Conservation (phyloP, 768 basidiomycete genomes). For the Daedaleopsis nitida region DNA sequence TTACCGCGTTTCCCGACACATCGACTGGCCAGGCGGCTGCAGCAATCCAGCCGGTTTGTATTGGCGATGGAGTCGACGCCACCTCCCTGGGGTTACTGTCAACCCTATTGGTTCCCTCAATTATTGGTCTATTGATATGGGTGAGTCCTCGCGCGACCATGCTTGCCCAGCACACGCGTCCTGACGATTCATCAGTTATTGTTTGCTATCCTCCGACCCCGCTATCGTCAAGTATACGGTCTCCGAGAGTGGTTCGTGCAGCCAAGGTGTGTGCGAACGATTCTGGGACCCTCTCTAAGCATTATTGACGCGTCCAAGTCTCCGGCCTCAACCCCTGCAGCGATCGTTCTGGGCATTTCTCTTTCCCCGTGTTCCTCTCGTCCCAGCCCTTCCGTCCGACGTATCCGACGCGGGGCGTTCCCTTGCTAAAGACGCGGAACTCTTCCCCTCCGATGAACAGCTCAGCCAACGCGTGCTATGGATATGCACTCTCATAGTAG, state of each 20-base stretch:
- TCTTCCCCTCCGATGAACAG: slow-evolving; percentile 77
- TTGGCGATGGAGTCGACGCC: slow-evolving; percentile 66
- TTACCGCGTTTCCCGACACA: slow-evolving; percentile 20
- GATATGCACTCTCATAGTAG: slow-evolving; percentile 61
- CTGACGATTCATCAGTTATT: slow-evolving; percentile 43
- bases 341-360: slow-evolving; percentile 67
- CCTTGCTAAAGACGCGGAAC: slow-evolving; percentile 46
- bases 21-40: slow-evolving; percentile 17
- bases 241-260: slow-evolving; percentile 79
- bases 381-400: slow-evolving; percentile 59
- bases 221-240: slow-evolving; percentile 70
- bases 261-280: slow-evolving; percentile 53
- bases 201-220: slow-evolving; percentile 70
- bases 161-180: background rate
- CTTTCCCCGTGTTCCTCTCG: slow-evolving; percentile 66
- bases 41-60: slow-evolving; percentile 48
- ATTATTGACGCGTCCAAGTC: slow-evolving; percentile 39
- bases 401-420: slow-evolving; percentile 57
- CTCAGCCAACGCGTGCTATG: slow-evolving; percentile 72
- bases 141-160: slow-evolving; percentile 41
- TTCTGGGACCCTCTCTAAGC: background rate
- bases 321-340: slow-evolving; percentile 64
- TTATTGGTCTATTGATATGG: slow-evolving; percentile 68
- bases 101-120: slow-evolving; percentile 56
- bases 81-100: slow-evolving; percentile 63